Evolutionary conservation across 805 yeast genomes (phyloP), one percentile per base, ranked within the genome.

Genomic region (Jamesozyma spencerorum): DNA sequence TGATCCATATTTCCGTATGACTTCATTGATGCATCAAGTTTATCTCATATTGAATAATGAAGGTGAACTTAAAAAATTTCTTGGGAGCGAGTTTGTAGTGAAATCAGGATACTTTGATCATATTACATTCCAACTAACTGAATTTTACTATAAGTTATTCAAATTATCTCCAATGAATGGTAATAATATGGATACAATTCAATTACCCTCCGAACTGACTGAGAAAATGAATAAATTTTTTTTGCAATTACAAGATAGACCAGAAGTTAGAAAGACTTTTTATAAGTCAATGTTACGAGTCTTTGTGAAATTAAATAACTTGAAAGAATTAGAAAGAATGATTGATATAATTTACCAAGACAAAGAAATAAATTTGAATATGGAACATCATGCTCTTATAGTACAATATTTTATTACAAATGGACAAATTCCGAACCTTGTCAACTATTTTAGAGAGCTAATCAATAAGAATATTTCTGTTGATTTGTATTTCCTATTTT

Each of bases 401-500:
- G 43, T 50, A 5, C 42, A 44, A 19, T 51, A 54, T 44, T 59
- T 53, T 42, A 49, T 47, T 6, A 49, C 44, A 22, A 40, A 44
- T 11, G 58, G 60, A 7, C 41, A 37, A 18, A 4, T 45, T 12
- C 18, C n/a, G 5, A 33, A 40, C 20, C 20, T 41, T 3, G 13
- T 42, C 4, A 28, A 27, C 5, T 45, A 33, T 40, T 45, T 34
- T 33, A 17, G 31, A 5, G 37, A 30, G 7, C 26, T 41, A 20
- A 18, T 15, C 10, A 34, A 20, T 12, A 20, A 3, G 4, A 14
- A 33, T 8, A 7, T n/a, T 7, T 18, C 32, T 18, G 32, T 37
- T n/a, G 18, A 28, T 17, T 17, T 33, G 3, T 32, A 34, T 6
- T 27, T 17, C 18, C 12, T 29, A 14, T 39, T 39, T 27, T 19